A percentile compares a stretch with the other conserved stretches of the same genome.
These are phyloP conservation scores for Didymella exigua DNA, from an alignment of 2,329 filamentous ascomycete species.

Conservation along the genomic window DNA sequence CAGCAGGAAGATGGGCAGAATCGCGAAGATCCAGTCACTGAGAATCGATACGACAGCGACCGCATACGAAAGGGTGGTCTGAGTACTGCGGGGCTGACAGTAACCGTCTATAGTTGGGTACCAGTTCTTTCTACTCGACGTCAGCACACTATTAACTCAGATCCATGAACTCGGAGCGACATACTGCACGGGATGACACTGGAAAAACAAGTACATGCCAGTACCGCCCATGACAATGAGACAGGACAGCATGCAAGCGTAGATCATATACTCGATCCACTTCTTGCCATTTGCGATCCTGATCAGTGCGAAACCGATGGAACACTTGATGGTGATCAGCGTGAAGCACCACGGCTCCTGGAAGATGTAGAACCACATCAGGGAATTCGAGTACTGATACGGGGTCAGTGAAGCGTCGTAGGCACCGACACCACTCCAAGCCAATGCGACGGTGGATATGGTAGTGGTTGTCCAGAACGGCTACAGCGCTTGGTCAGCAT, in stretches of 20 bases:
- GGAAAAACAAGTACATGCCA: conserved; percentile 21
- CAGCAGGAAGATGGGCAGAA: conserved; percentile 53
- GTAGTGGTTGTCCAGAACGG: conserved; percentile 16
- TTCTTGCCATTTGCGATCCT: conserved; percentile 19
- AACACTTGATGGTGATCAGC: conserved; percentile 20
- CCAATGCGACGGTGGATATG: conserved; percentile 17
- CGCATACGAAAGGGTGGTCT: conserved; percentile 13
- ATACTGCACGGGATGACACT: conserved; percentile 18
- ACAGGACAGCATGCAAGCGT: conserved; percentile 13
- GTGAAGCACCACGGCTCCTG: conserved; percentile 22
- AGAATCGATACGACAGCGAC: conserved; percentile 19
- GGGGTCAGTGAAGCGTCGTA: conserved; percentile 12
- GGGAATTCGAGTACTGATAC: conserved; percentile 11
- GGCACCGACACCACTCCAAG: conserved; percentile 19
- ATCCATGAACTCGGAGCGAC: background rate
- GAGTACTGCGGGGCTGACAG: conserved; percentile 13
- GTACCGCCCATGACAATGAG: conserved; percentile 18
- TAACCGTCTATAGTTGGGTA: conserved; percentile 7
- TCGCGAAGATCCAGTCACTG: conserved; percentile 29
- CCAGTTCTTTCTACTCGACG: conserved; percentile 16
- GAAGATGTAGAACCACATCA: conserved; percentile 22
- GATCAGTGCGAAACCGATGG: conserved; percentile 20
- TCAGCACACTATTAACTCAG: background rate
- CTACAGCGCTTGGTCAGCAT: conserved; percentile 2
- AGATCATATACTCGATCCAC: conserved; percentile 20